phyloP scores from a whole-genome alignment of 2,329 filamentous ascomycete species.

The Beauveria brongniartii region DNA sequence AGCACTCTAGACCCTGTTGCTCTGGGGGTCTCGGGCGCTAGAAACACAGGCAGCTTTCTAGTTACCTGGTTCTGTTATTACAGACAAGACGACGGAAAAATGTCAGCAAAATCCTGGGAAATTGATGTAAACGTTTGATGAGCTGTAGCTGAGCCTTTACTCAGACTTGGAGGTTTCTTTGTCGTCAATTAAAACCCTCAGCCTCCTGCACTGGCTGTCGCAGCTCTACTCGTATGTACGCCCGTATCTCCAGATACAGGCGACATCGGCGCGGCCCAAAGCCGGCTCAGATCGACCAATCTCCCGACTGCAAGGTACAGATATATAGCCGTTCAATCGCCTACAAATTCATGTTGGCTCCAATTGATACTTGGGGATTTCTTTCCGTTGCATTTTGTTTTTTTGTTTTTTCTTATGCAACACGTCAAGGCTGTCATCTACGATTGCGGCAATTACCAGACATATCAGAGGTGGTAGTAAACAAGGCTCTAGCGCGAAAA shows the following conservation, averaged over 20 bases:
- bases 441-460: too few species aligned
- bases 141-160: neutral
- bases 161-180: neutral
- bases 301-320: neutral
- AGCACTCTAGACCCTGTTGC: too few species aligned
- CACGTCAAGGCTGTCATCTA: too few species aligned
- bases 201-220: neutral
- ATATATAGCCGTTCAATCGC: neutral
- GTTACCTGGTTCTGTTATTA: too few species aligned
- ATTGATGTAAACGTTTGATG: too few species aligned
- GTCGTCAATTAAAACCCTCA: neutral
- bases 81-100: neutral
- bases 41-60: too few species aligned
- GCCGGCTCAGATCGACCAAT: neutral
- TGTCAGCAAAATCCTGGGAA: neutral
- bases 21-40: neutral
- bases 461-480: too few species aligned
- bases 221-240: slow-evolving; percentile 3
- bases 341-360: neutral
- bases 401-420: too few species aligned
- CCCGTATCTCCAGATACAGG: slow-evolving; percentile 9
- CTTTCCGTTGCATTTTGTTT: too few species aligned
- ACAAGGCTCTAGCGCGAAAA: neutral
- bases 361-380: too few species aligned
- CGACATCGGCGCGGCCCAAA: neutral